Evolutionary conservation across 2,329 filamentous ascomycete genomes (phyloP).

Genomic region (Epichloe brachyelytri): DNA sequence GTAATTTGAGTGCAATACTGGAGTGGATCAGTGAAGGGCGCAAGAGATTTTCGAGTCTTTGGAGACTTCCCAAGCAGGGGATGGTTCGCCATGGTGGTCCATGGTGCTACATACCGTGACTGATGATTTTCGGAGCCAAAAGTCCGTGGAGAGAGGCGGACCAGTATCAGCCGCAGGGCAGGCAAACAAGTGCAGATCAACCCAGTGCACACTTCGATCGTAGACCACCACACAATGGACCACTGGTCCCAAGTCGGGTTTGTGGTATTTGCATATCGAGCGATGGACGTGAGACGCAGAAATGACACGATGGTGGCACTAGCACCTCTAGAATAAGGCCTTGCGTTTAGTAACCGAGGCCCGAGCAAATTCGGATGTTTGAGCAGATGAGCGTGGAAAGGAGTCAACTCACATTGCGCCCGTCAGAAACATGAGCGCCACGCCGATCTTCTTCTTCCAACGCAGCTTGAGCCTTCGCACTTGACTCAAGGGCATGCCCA

Average conservation of each 20-base stretch:
- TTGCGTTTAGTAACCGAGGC: too few species aligned
- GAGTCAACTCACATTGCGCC: slow-evolving; percentile 20
- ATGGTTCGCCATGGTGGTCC: too few species aligned
- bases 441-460: slow-evolving; percentile 29
- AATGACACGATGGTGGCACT: slow-evolving; percentile 20
- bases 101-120: background rate
- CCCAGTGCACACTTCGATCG: slow-evolving; percentile 20
- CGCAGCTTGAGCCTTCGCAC: slow-evolving; percentile 24
- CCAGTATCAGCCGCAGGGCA: slow-evolving; percentile 15
- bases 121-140: background rate
- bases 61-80: too few species aligned
- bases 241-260: slow-evolving; percentile 19
- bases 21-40: background rate
- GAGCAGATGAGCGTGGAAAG: background rate
- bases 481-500: slow-evolving; percentile 31
- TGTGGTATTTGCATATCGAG: slow-evolving; percentile 14
- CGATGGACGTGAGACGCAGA: slow-evolving; percentile 17
- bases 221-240: slow-evolving; percentile 17
- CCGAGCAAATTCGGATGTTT: background rate
- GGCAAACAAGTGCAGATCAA: slow-evolving; percentile 22
- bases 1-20: background rate
- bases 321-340: background rate
- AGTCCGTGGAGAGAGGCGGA: background rate
- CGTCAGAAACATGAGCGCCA: slow-evolving; percentile 30
- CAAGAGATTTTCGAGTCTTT: background rate